phyloP scores from a whole-genome alignment of 2,329 filamentous ascomycete species.

The Aureobasidium zeae region DNA sequence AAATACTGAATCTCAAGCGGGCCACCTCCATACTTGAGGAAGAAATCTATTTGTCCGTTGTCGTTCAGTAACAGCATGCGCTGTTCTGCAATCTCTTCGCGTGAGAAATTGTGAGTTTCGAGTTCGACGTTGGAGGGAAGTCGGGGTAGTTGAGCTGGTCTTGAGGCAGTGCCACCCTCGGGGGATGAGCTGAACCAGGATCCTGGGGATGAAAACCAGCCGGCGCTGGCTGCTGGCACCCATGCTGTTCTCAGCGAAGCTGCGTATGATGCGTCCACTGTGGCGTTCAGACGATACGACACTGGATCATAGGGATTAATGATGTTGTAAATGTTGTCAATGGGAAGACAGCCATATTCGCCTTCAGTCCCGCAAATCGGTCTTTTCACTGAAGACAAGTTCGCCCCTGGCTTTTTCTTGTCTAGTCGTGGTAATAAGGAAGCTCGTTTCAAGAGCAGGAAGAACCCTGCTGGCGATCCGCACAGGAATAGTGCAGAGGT shows the following conservation, averaged over 20 bases:
- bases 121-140: conserved; percentile 61
- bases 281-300: conserved; percentile 83
- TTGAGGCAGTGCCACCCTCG: conserved; percentile 20
- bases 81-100: conserved; percentile 85
- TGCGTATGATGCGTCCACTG: conserved; percentile 74
- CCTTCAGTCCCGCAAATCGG: conserved; percentile 69
- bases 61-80: conserved; percentile 84
- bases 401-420: conserved; percentile 60
- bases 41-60: conserved; percentile 92
- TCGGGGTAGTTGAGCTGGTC: conserved; percentile 28
- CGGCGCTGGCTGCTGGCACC: conserved; percentile 61
- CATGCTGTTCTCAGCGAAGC: conserved; percentile 65
- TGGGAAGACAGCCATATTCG: conserved; percentile 78
- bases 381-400: conserved; percentile 40
- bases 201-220: conserved; percentile 30
- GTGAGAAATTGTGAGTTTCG: conserved; percentile 88
- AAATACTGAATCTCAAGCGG: conserved; percentile 91
- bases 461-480: conserved; percentile 87
- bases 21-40: conserved; percentile 71
- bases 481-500: conserved; percentile 82
- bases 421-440: conserved; percentile 67
- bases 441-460: conserved; percentile 71
- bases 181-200: conserved; percentile 10
- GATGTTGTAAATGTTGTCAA: conserved; percentile 96
- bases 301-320: conserved; percentile 71